These are phyloP conservation scores for Pharnaceum exiguum DNA, from an alignment of 148 eudicot genomes.

Conservation along the genomic window DNA sequence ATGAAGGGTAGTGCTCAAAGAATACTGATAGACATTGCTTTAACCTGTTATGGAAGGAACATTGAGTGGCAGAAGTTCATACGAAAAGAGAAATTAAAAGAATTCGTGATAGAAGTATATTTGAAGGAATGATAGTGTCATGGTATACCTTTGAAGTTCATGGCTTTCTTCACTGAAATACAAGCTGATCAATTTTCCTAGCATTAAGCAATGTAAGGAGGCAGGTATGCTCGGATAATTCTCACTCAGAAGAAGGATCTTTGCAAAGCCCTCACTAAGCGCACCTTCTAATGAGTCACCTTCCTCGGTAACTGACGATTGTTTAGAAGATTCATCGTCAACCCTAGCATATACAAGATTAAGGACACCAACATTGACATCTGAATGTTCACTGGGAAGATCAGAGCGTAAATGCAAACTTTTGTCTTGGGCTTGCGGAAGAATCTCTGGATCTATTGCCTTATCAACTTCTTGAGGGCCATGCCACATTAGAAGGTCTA, in stretches of 20 bases:
- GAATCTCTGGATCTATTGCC: constrained; percentile 48
- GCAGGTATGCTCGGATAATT: constrained; percentile 57
- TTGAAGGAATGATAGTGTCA: constrained; percentile 11
- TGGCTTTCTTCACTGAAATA: constrained; percentile 57
- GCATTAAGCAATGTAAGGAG: constrained; percentile 44
- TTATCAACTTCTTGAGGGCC: constrained; percentile 77
- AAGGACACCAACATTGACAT: constrained; percentile 44
- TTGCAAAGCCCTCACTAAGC: constrained; percentile 93
- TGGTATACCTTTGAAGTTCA: constrained; percentile 54
- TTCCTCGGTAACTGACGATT: constrained; percentile 38
- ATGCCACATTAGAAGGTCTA: constrained; percentile 93
- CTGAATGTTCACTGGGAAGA: constrained; percentile 30
- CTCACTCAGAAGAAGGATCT: constrained; percentile 85
- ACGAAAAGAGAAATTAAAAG: not conserved
- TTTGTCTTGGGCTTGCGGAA: constrained; percentile 33
- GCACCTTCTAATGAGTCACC: constrained; percentile 65
- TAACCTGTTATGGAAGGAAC: constrained; percentile 40
- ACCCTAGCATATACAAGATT: constrained; percentile 58
- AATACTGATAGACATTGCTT: constrained; percentile 90
- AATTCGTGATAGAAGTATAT: not conserved
- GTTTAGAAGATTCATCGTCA: constrained; percentile 33
- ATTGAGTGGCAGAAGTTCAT: not conserved
- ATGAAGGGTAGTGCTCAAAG: constrained; percentile 94
- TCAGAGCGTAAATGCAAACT: constrained; percentile 19
- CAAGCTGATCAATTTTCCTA: constrained; percentile 61